phyloP scores from a whole-genome alignment of 2,329 filamentous ascomycete species.

The Capronia coronata region DNA sequence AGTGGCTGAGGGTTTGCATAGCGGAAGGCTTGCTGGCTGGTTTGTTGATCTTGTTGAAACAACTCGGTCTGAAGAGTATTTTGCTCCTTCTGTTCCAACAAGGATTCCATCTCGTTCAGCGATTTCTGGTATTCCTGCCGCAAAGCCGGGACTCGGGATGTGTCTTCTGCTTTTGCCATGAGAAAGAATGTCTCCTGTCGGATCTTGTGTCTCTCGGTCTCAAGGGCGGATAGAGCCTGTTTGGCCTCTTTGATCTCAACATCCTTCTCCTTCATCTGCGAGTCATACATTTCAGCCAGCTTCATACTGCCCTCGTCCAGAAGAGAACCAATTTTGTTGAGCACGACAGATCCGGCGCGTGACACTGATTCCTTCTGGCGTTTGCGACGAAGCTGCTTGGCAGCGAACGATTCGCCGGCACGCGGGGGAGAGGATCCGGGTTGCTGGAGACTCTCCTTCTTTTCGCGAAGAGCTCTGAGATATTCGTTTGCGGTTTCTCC shows the following conservation, averaged over 20 bases:
- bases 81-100: constrained; percentile 42
- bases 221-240: constrained; percentile 44
- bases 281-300: constrained; percentile 47
- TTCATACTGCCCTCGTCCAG: constrained; percentile 67
- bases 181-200: constrained; percentile 37
- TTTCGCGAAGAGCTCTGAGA: constrained; percentile 57
- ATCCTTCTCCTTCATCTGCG: constrained; percentile 30
- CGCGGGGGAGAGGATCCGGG: constrained; percentile 63
- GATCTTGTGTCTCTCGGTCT: constrained; percentile 41
- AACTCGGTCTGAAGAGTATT: constrained; percentile 32
- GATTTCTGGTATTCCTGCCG: constrained; percentile 37
- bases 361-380: constrained; percentile 39
- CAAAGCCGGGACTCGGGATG: constrained; percentile 35
- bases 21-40: constrained; percentile 27
- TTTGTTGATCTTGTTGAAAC: constrained; percentile 28
- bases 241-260: constrained; percentile 62
- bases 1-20: constrained; percentile 27
- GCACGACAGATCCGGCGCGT: constrained; percentile 63
- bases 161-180: constrained; percentile 35
- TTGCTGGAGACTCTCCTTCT: constrained; percentile 27
- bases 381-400: constrained; percentile 21
- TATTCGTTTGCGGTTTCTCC: constrained; percentile 80
- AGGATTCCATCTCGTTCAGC: constrained; percentile 36
- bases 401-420: constrained; percentile 30
- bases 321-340: constrained; percentile 61